Base-by-base conservation (phyloP, 495 filamentous ascomycete genomes). In the Halenospora varia region DNA sequence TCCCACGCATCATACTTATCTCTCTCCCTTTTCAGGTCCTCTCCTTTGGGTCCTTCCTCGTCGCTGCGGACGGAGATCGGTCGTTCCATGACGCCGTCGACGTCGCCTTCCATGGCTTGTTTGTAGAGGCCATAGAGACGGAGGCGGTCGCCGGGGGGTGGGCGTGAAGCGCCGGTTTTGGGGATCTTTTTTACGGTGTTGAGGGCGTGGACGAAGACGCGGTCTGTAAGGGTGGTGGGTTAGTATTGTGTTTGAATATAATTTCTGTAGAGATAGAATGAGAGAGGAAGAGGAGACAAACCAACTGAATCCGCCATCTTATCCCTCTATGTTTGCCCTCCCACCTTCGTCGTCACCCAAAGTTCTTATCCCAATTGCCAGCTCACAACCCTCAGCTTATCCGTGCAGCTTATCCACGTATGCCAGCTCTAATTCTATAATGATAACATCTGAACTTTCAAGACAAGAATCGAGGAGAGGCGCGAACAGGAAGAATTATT, bases 171-270 rank as follows among this genome's bases (percentile, higher is more conserved):
- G 22, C 94, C 93, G 13, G 91, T 95, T 66, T 91, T 92, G 63
- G 90, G 90, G 57, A 98, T 96, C 66, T 94, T 94, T 73, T 96
- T 96, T 61, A 97, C 94, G 24, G 93, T 97, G 73, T 96, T 96
- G 68, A 98, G 85, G 57, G 94, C 94, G 82, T 98, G 93, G 71
- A 93, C 92, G 75, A 98, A 98, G 70, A 98, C 94, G 67, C 94
- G 85, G 76, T 98, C 94, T 96, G 23, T 24, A n/a, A n/a, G n/a
- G n/a, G n/a, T n/a, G n/a, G n/a, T n/a, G n/a, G n/a, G n/a, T n/a
- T n/a, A n/a, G n/a, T n/a, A n/a, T n/a, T n/a, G n/a, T n/a, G n/a
- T n/a, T n/a, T n/a, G n/a, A n/a, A n/a, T n/a, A n/a, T n/a, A n/a
- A n/a, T n/a, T n/a, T n/a, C n/a, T n/a, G n/a, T n/a, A n/a, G n/a